Evolutionary conservation across 2,329 filamentous ascomycete genomes (phyloP).

Genomic region (Fusarium veterinarium): DNA sequence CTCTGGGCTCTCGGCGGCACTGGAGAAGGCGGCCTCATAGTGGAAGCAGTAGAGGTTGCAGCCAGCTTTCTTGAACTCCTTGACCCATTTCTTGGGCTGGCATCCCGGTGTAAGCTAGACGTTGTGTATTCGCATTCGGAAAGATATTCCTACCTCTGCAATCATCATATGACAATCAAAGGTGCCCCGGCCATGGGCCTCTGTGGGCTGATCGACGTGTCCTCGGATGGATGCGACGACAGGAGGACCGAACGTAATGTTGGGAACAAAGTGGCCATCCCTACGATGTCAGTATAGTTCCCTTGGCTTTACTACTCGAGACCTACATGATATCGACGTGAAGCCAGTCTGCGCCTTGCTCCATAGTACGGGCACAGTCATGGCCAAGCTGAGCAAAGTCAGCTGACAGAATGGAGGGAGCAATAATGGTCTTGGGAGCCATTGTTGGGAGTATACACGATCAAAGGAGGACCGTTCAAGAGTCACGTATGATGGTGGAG

Average conservation of each 20-base stretch:
- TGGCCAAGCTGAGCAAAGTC: constrained; percentile 91
- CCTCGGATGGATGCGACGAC: constrained; percentile 94
- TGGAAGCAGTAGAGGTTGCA: constrained; percentile 99
- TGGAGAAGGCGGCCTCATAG: constrained; percentile 94
- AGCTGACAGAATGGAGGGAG: constrained; percentile 96
- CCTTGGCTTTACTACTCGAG: neutral
- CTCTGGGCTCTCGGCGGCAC: constrained; percentile 83
- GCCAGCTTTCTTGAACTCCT: constrained; percentile 91
- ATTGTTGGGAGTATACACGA: constrained; percentile 60
- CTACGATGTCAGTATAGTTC: constrained; percentile 56
- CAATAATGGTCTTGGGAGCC: constrained; percentile 93
- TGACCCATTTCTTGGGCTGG: constrained; percentile 97
- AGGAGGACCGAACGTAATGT: constrained; percentile 95
- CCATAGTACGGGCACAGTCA: constrained; percentile 88
- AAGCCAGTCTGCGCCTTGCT: constrained; percentile 89
- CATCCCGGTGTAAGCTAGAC: constrained; percentile 18
- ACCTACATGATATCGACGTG: constrained; percentile 89
- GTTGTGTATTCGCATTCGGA: neutral
- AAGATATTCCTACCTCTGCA: constrained; percentile 75
- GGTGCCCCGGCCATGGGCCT: constrained; percentile 81
- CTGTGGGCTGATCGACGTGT: constrained; percentile 81
- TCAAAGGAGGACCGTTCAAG: constrained; percentile 4
- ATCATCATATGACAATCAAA: constrained; percentile 99
- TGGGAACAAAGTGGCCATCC: constrained; percentile 99
- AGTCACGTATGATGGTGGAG: constrained; percentile 33